Conservation (phyloP, 768 basidiomycete species). For the Trametes maxima region DNA sequence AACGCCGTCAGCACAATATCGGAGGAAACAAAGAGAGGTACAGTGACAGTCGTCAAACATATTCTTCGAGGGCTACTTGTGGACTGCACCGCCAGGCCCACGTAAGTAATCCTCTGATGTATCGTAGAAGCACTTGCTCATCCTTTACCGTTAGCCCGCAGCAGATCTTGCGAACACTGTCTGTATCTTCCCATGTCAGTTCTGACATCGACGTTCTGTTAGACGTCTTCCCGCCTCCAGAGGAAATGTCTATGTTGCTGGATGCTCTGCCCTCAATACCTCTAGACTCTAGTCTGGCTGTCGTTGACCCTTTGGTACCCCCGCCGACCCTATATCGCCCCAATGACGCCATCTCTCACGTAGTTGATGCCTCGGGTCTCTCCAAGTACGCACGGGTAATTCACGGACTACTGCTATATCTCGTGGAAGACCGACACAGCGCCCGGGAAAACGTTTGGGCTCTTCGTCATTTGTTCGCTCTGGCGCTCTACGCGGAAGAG, state of each 20-base stretch:
- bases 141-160: conserved; percentile 26
- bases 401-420: conserved; percentile 54
- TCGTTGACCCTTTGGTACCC: conserved; percentile 62
- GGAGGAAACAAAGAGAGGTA: conserved; percentile 28
- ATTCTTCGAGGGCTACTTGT: conserved; percentile 45
- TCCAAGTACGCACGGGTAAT: conserved; percentile 66
- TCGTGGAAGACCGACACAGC: conserved; percentile 60
- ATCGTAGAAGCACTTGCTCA: neutral
- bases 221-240: conserved; percentile 55
- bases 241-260: conserved; percentile 49
- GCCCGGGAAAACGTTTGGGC: conserved; percentile 65
- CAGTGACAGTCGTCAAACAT: conserved; percentile 42
- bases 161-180: conserved; percentile 25
- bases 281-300: conserved; percentile 55
- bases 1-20: conserved; percentile 30
- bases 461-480: conserved; percentile 66
- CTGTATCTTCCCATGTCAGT: conserved; percentile 37
- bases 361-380: conserved; percentile 54
- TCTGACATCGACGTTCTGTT: conserved; percentile 42
- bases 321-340: conserved; percentile 36
- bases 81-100: conserved; percentile 37
- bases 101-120: conserved; percentile 30
- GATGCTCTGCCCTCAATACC: conserved; percentile 47
- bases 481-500: conserved; percentile 67
- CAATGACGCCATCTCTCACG: conserved; percentile 6